phyloP scores from a whole-genome alignment of 2,329 filamentous ascomycete genomes.

The Scedosporium minutisporum region DNA sequence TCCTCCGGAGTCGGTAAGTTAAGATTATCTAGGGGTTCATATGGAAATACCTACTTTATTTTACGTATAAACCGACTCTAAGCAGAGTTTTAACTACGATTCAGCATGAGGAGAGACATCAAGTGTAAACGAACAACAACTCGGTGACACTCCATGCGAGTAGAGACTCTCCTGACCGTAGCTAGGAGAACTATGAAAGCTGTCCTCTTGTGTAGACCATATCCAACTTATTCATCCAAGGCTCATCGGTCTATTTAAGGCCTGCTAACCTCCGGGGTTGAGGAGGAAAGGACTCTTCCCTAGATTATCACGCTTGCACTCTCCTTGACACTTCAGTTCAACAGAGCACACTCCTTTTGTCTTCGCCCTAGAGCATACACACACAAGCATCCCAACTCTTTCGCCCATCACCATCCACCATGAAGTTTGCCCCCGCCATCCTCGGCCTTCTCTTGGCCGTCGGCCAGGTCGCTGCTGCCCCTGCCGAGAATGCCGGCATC shows the following conservation, averaged over 20 bases:
- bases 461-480: neutral
- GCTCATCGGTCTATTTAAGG: neutral
- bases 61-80: no score
- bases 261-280: neutral
- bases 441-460: neutral
- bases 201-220: neutral
- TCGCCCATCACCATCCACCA: neutral
- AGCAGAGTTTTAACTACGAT: no score
- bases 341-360: neutral
- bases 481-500: neutral
- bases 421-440: constrained; percentile 1
- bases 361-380: neutral
- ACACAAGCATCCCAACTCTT: neutral
- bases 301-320: neutral
- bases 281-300: neutral
- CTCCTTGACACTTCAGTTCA: neutral
- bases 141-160: no score
- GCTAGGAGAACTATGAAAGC: neutral
- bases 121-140: no score
- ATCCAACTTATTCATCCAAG: neutral
- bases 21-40: no score
- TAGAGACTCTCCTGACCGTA: neutral
- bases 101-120: no score
- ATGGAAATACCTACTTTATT: no score
- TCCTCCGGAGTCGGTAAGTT: no score